A percentile compares a stretch with the other conserved stretches of the same genome.
phyloP scores from a whole-genome alignment of 2,329 filamentous ascomycete genomes.

The Colletotrichum sp. region DNA sequence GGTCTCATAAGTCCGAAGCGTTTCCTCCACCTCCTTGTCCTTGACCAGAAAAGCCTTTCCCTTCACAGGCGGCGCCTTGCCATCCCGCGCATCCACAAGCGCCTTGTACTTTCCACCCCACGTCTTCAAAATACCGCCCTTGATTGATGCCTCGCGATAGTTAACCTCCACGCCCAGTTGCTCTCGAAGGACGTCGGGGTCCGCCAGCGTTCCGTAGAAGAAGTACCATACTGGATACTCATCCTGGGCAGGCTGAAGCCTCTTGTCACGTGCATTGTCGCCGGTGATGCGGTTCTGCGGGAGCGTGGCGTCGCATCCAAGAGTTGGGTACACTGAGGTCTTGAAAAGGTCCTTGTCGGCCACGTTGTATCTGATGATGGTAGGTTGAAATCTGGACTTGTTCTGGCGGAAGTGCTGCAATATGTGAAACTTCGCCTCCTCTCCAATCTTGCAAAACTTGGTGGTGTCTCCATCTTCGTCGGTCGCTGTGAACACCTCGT shows the following conservation, averaged over 20 bases:
- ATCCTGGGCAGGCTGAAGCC: background rate
- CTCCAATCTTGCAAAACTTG: background rate
- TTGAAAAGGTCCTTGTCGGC: background rate
- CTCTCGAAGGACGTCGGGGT: background rate
- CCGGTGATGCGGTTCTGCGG: background rate
- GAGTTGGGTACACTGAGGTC: background rate
- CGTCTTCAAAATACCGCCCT: background rate
- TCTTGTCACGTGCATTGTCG: background rate
- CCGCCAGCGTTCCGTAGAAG: background rate
- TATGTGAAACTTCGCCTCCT: background rate
- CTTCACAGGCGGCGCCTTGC: background rate
- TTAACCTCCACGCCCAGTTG: fast-evolving
- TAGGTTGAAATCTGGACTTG: background rate
- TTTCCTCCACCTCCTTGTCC: background rate
- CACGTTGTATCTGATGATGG: background rate
- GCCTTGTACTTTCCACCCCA: background rate
- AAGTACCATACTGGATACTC: background rate
- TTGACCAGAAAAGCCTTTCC: fast-evolving
- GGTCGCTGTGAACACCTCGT: background rate
- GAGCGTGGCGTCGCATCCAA: background rate
- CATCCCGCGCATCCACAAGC: background rate
- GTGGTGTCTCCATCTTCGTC: background rate
- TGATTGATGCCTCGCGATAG: background rate
- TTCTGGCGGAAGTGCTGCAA: background rate
- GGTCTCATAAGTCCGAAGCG: background rate